Conservation (phyloP, 345 rosid species). For the Trapa bicornis region DNA sequence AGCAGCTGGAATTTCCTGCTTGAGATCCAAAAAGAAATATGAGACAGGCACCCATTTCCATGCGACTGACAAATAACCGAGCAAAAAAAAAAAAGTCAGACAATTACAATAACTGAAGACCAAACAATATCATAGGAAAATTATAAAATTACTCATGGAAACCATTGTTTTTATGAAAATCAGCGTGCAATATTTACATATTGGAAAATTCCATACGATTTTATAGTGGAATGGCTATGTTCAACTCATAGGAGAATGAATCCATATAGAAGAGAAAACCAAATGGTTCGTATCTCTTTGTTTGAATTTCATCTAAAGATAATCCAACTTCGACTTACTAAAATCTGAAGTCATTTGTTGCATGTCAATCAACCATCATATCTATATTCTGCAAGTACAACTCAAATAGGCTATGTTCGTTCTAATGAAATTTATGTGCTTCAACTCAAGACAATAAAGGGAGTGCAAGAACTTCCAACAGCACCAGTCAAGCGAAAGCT, state of each 20-base stretch:
- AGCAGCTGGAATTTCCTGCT: slow-evolving; percentile 81
- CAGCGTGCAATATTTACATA: background rate
- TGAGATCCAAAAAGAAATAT: background rate
- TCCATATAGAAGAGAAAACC: background rate
- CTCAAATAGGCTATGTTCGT: background rate
- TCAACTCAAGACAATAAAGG: background rate
- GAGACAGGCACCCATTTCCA: background rate
- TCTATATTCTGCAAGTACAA: background rate
- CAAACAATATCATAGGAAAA: background rate
- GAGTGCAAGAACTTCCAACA: background rate
- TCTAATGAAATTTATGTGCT: background rate
- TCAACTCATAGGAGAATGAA: background rate
- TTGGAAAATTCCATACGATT: background rate
- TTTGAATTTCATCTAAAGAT: background rate
- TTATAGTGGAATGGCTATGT: background rate
- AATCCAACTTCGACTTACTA: background rate
- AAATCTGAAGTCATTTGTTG: background rate
- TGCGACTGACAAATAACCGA: background rate
- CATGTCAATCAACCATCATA: background rate
- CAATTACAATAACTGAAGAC: background rate
- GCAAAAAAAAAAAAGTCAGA: too few species aligned
- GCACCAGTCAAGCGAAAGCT: background rate
- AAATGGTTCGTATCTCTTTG: background rate
- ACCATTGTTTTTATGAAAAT: background rate
- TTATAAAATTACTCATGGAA: background rate